phyloP scores from a whole-genome alignment of 169 alveolate species.

The Eimeria sp. region DNA sequence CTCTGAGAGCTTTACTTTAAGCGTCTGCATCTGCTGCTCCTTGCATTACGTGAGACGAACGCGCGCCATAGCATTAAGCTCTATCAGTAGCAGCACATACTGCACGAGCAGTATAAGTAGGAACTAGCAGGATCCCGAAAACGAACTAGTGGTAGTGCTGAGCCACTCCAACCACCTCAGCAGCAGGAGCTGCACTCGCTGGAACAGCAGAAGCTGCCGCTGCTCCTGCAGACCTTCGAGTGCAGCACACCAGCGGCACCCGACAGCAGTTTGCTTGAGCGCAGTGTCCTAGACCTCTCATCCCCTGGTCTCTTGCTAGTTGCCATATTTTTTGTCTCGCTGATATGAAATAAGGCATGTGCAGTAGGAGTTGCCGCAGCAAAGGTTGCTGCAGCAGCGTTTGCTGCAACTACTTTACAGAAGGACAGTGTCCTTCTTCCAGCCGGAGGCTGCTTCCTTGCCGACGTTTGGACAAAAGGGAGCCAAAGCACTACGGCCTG shows the following conservation, averaged over 20 bases:
- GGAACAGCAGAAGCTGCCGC: neutral
- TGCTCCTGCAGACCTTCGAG: neutral
- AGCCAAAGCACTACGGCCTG: neutral
- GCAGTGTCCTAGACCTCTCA: neutral
- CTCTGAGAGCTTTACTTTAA: neutral
- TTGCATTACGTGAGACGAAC: neutral
- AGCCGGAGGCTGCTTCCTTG: no score
- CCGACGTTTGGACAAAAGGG: no score
- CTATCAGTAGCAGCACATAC: neutral
- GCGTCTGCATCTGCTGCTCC: neutral
- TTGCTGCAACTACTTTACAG: neutral
- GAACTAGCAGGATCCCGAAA: neutral
- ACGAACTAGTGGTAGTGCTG: neutral
- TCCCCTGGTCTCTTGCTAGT: no score
- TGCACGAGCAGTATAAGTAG: neutral
- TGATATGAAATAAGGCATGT: no score
- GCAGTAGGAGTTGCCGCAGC: neutral
- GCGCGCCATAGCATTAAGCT: neutral
- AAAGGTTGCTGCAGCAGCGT: neutral
- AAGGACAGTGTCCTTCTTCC: neutral
- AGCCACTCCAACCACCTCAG: neutral
- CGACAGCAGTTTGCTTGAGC: neutral
- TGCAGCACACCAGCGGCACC: neutral
- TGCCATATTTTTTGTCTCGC: neutral
- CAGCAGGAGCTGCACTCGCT: neutral